Base-by-base conservation (phyloP, 2,329 filamentous ascomycete species). In the Clarireedia monteithiana region DNA sequence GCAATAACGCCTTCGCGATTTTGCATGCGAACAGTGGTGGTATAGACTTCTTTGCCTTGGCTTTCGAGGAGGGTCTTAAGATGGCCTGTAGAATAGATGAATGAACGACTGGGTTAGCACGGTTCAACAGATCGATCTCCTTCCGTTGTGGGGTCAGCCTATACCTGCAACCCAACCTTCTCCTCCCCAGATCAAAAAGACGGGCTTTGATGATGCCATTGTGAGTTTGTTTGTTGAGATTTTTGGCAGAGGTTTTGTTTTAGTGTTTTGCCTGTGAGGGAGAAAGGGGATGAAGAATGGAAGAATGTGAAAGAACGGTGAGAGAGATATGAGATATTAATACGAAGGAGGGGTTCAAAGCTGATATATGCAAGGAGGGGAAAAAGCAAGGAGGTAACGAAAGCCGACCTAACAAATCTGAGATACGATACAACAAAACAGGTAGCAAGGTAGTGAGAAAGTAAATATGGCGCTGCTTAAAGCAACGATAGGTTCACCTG, bases 11-110 rank as follows among this genome's bases (percentile, higher is more conserved):
- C 72, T 64, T 80, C 76, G 60, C 80, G 75, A 64, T 85, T 75
- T 68, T 87, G 80, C 83, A 86, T 85, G 63, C 83, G 82, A 53
- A 83, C 73, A 4, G 77, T 83, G 15, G 83, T 86, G 52, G 73
- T 76, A 65, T 76, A 70, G 44, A 85, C 82, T 54, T 82, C 75
- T 71, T 85, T 83, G 66, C 80, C 66, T 66, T 84, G 78, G 57
- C 70, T 68, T 66, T 81, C 73, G 50, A 87, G 76, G 26, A 86
- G 72, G 20, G 68, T 63, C 69, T 83, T 79, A 51, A 87, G 76
- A 63, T 84, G 82, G 53, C 80, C 77, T 56, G 53, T 27, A 7
- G 46, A 14, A 30, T 30, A 30, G 27, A 30, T 30, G 30, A 15
- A 42, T 10, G 20, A 27, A 26, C 10, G 17, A 44, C 36, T 26